Conservation (phyloP, 768 basidiomycete species). For the Leccinum longicurvipes region DNA sequence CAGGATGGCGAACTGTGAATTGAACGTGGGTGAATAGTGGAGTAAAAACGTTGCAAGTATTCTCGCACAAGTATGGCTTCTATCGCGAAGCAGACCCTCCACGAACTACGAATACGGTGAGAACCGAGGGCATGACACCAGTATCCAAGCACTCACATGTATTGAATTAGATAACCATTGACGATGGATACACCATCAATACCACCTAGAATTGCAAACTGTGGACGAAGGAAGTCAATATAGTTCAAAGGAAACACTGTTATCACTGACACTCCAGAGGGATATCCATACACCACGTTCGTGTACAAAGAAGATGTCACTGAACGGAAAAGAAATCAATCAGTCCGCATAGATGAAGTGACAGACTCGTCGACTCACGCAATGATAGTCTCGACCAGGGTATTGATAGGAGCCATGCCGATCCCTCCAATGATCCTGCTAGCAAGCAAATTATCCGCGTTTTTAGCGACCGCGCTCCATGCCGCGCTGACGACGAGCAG, state of each 20-base stretch:
- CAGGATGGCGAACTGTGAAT: background rate
- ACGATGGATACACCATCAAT: background rate
- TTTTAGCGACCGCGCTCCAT: background rate
- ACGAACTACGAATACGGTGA: background rate
- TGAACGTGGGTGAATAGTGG: background rate
- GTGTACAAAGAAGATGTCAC: background rate
- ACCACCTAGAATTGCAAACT: background rate
- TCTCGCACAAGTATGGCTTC: background rate
- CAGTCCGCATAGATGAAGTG: background rate
- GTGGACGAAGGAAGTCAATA: background rate
- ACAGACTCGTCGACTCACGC: background rate
- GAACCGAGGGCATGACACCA: too few relatives aligned
- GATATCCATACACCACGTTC: constrained; percentile 1
- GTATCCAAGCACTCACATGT: background rate
- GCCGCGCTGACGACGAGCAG: background rate
- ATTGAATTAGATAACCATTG: background rate
- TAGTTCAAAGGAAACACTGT: background rate
- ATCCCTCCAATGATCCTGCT: background rate
- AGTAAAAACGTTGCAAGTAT: background rate
- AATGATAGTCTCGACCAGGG: background rate
- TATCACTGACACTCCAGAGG: background rate
- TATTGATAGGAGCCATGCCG: background rate
- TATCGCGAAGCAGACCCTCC: background rate
- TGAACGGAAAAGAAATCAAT: background rate
- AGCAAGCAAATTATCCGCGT: background rate